Percentiles rank a stretch among this genome's conserved stretches.
phyloP scores from a whole-genome alignment of 495 filamentous ascomycete genomes.

The Rhypophila decipiens region DNA sequence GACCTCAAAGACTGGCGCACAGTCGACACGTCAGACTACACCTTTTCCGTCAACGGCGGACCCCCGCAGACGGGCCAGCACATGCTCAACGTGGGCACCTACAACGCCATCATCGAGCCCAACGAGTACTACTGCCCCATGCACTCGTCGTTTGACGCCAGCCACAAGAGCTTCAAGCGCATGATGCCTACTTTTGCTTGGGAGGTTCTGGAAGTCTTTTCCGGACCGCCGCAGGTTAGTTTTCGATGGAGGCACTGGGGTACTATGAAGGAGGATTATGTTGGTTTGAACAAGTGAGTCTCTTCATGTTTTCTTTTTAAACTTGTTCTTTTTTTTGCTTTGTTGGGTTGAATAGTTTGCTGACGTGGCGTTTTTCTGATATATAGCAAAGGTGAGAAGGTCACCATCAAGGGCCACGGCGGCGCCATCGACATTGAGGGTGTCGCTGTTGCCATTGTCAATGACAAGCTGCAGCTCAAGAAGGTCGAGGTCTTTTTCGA shows the following conservation, averaged over 20 bases:
- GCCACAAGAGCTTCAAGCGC: constrained; percentile 62
- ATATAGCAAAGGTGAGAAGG: constrained; percentile 51
- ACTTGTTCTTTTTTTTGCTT: neutral
- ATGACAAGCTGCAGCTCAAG: constrained; percentile 50
- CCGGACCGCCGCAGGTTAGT: constrained; percentile 51
- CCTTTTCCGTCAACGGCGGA: constrained; percentile 56
- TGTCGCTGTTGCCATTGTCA: constrained; percentile 52
- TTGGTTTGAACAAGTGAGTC: constrained; percentile 51
- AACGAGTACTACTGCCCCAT: constrained; percentile 57
- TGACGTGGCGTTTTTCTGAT: neutral
- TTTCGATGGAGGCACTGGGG: constrained; percentile 65
- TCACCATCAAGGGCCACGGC: constrained; percentile 49
- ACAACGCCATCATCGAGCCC: constrained; percentile 57
- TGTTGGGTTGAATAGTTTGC: neutral
- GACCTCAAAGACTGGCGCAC: constrained; percentile 57
- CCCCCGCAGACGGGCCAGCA: constrained; percentile 49
- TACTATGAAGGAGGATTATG: constrained; percentile 57
- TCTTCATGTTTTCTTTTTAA: neutral
- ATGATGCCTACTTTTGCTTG: constrained; percentile 68
- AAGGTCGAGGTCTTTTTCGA: constrained; percentile 59
- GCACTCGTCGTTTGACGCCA: constrained; percentile 49
- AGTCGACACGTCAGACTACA: constrained; percentile 48
- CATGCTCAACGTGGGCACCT: constrained; percentile 61
- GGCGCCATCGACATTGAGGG: constrained; percentile 44
- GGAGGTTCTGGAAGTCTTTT: constrained; percentile 62